Evolutionary conservation across 495 filamentous ascomycete species (phyloP).

Genomic region (Podospora pseudocomata): DNA sequence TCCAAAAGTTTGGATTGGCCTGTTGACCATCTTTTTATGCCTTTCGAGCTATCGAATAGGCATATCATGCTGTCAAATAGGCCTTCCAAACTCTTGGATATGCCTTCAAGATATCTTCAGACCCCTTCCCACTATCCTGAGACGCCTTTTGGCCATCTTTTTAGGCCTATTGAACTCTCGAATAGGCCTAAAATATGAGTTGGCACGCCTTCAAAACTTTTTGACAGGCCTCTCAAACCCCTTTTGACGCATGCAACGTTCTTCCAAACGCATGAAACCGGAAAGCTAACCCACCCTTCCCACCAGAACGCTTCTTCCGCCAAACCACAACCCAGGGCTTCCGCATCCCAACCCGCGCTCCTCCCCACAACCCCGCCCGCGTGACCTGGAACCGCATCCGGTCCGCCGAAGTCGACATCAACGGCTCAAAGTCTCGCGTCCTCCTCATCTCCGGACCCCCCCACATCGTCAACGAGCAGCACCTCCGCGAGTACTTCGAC

Average conservation of each 20-base stretch:
- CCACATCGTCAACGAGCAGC: constrained; percentile 19
- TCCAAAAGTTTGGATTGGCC: too few species aligned
- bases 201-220: background rate
- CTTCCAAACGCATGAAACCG: background rate
- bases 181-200: background rate
- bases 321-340: background rate
- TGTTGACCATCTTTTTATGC: background rate
- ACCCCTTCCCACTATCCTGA: background rate
- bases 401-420: constrained; percentile 23
- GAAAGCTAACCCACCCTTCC: background rate
- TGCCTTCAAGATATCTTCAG: background rate
- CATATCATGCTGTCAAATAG: background rate
- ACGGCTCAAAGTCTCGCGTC: constrained; percentile 23
- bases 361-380: constrained; percentile 10
- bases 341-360: background rate
- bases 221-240: background rate
- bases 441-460: constrained; percentile 27
- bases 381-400: constrained; percentile 29
- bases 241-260: background rate
- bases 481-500: constrained; percentile 22
- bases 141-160: background rate
- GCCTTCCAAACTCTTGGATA: background rate
- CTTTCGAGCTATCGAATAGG: background rate
- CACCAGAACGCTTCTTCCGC: constrained; percentile 23
- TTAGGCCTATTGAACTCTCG: background rate